Base-by-base conservation (phyloP, 257 asterid genomes). In the Leonotis leonurus region DNA sequence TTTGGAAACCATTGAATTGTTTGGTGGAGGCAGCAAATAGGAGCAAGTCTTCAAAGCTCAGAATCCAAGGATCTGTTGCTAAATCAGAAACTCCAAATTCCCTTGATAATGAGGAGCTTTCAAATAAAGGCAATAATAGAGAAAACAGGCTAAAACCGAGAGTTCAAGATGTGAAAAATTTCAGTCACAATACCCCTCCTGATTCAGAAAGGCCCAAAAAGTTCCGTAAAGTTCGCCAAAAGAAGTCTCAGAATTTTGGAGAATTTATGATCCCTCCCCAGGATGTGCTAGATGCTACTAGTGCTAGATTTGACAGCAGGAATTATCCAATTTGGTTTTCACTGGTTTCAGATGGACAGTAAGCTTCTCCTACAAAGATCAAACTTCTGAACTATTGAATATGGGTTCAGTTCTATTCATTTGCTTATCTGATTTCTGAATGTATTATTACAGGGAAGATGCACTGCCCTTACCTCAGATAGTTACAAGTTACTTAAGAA, bases 11-110 rank as follows among this genome's bases (percentile, higher is more conserved):
- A 64, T 80, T 89, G 60, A 89, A 83, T 73, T 85, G 94, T 80
- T 83, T 93, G 76, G 99, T 93, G 76, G 99, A 93, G 70, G 99
- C 83, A 64, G 99, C 97, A 67, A 87, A 85, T 62, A 85, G 96
- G 74, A 87, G 90, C 76, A 93, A 93, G 77, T 77, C 95, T 64
- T 78, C 86, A 8, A 89, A 84, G 71, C 73, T 80, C 54, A 50
- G 80, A 53, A 56, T 68, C 39, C 91, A 79, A 65, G 90, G 81
- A 67, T 82, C 94, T 60, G 70, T 62, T 64, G 60, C 77, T 74
- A 89, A 87, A 78, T 70, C 85, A 50, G 92, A 85, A 57, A 75
- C 74, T 61, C 61, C 40, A 36, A 76, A 68, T 68, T 69, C 85
- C 65, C 82, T 49, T 71, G 90, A 79, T 35, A 74, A 65, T 64